phyloP scores from a whole-genome alignment of 805 yeast genomes.

The Scheffersomyces lignosus region DNA sequence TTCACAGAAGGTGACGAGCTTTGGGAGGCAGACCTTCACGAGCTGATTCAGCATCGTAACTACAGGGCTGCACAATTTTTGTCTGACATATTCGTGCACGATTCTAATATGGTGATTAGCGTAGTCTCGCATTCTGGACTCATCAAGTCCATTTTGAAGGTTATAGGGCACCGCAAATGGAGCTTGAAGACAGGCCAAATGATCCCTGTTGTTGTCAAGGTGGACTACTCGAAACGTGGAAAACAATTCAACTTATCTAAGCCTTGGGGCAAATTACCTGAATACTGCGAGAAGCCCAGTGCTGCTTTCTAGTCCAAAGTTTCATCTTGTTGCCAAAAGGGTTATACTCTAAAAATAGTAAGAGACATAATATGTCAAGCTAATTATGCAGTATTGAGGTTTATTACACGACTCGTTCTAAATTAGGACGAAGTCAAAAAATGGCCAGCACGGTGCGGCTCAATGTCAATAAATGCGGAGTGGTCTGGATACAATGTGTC shows the following conservation, averaged over 20 bases:
- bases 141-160: constrained; percentile 24
- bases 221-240: neutral
- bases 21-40: constrained; percentile 25
- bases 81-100: constrained; percentile 25
- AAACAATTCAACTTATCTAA: constrained; percentile 3
- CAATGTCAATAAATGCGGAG: no score
- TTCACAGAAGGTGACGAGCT: constrained; percentile 24
- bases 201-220: constrained; percentile 27
- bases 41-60: constrained; percentile 24
- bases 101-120: constrained; percentile 20
- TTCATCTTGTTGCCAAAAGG: no score
- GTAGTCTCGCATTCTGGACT: constrained; percentile 31
- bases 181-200: constrained; percentile 26
- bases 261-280: constrained; percentile 4
- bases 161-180: constrained; percentile 24
- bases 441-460: no score
- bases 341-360: no score
- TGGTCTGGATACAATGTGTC: no score
- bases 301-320: no score
- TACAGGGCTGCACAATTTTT: constrained; percentile 26
- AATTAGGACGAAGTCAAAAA: no score
- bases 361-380: no score
- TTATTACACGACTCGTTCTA: no score
- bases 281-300: no score
- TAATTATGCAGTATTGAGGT: no score